Evolutionary conservation across 177 flowering plant genomes (phyloP).

Genomic region (Viscum album): DNA sequence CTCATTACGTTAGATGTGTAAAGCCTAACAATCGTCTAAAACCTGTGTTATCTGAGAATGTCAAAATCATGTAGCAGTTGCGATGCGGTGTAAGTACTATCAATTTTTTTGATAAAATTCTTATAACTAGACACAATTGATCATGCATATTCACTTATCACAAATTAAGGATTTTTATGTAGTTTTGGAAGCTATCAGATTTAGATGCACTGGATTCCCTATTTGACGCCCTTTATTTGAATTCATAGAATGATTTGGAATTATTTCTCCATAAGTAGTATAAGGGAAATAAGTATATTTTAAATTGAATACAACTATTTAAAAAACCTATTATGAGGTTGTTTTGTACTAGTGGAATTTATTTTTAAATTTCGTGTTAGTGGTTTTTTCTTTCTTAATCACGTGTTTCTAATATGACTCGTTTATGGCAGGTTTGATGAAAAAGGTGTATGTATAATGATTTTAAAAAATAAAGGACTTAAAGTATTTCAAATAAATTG

Average conservation of each 20-base stretch:
- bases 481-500: slow-evolving; percentile 55
- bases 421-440: slow-evolving; percentile 45
- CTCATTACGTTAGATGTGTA: slow-evolving; percentile 70
- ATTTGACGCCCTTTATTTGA: slow-evolving; percentile 62
- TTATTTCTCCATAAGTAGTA: slow-evolving; percentile 47
- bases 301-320: neutral
- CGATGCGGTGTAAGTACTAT: slow-evolving; percentile 65
- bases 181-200: slow-evolving; percentile 68
- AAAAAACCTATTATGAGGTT: no score
- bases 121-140: neutral
- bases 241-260: slow-evolving; percentile 55
- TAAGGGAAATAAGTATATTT: slow-evolving; percentile 38
- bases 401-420: neutral
- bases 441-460: slow-evolving; percentile 44
- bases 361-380: neutral
- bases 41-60: slow-evolving; percentile 65
- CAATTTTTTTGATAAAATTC: neutral
- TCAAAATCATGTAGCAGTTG: slow-evolving; percentile 58
- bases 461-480: slow-evolving; percentile 54
- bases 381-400: no score
- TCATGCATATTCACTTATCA: neutral
- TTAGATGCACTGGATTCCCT: slow-evolving; percentile 69
- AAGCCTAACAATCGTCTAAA: slow-evolving; percentile 61
- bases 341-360: neutral
- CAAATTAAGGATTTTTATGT: slow-evolving; percentile 32